Evolutionary conservation across 148 eudicot genomes (phyloP), one percentile per base, ranked within the genome.

Genomic region (Amaranthus palmeri): DNA sequence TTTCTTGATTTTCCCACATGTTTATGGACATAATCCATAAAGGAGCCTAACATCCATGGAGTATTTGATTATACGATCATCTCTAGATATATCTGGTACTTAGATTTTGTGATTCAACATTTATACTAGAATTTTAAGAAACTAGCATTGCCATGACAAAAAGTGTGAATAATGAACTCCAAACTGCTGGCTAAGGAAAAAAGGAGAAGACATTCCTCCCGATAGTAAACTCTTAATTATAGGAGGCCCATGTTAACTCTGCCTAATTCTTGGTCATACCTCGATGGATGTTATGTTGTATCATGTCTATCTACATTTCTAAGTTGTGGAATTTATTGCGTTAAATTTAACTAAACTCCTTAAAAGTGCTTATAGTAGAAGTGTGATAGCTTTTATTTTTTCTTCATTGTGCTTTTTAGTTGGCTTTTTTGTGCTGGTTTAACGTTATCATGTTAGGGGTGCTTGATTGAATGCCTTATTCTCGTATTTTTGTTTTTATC

Each of bases 391-490:
- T 44, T 14, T 63, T 13, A 44, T n/a, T 1, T 7, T 63, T 50
- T 48, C 15, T 6, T 53, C 54, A 47, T 44, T 14, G 41, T 59
- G 13, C 43, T 25, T 59, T 71, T 48, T 41, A 59, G 15, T 8
- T 12, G 9, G 41, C 18, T 10, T 62, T 62, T 7, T 51, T 45
- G 40, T 55, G 52, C 9, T 54, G 46, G 46, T 74, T 36, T 67
- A 12, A 57, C 11, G 41, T 36, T 72, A 11, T 43, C 10, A 12
- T 54, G 6, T 58, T 50, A 42, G 44, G 44, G 44, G 36, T 17
- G 65, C 65, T 54, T 65, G 15, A 60, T 61, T 40, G 36, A 46
- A 12, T 49, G 50, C 65, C 65, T 68, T 68, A 62, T 12, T 18
- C 46, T 72, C 40, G n/a, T 72, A 8, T 25, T 0, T 8, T 40